phyloP scores from a whole-genome alignment of 768 basidiomycete species.

The Termitomyces sp. region DNA sequence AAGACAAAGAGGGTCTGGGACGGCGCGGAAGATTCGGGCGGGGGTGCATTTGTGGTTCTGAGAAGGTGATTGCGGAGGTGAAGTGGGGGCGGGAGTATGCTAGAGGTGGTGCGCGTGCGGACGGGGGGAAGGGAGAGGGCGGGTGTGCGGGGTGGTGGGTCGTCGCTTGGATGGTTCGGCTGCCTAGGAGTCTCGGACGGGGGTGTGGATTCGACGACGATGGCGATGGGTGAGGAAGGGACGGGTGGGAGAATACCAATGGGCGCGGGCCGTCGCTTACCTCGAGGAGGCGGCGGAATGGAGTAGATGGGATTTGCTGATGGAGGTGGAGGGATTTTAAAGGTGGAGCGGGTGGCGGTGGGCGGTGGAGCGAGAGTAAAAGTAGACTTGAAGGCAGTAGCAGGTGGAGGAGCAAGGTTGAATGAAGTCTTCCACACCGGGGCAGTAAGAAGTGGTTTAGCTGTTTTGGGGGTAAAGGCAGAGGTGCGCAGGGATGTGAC shows the following conservation, averaged over 20 bases:
- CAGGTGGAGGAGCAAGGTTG: conserved; percentile 43
- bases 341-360: conserved; percentile 50
- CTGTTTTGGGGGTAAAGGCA: conserved; percentile 21
- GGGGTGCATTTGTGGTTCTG: conserved; percentile 20
- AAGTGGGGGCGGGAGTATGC: conserved; percentile 56
- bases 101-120: conserved; percentile 49
- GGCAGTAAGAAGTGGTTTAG: conserved; percentile 46
- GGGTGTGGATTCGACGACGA: conserved; percentile 32
- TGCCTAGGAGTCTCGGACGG: conserved; percentile 9
- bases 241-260: conserved; percentile 64
- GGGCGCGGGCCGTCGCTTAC: conserved; percentile 57
- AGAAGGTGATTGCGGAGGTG: conserved; percentile 38
- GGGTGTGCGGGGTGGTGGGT: conserved; percentile 12
- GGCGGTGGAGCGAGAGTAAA: conserved; percentile 39
- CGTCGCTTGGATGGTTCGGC: conserved; percentile 10
- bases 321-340: conserved; percentile 44
- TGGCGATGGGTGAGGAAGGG: conserved; percentile 64
- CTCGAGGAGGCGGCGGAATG: conserved; percentile 30
- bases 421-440: conserved; percentile 58
- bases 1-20: conserved; percentile 87
- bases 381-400: conserved; percentile 47
- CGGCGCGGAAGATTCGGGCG: conserved; percentile 40
- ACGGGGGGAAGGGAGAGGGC: conserved; percentile 28
- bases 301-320: conserved; percentile 37
- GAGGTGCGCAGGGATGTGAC: conserved; percentile 18